Base-by-base conservation (phyloP, 176 grass and related monocot genomes). In the Thinopyrum elongatum region DNA sequence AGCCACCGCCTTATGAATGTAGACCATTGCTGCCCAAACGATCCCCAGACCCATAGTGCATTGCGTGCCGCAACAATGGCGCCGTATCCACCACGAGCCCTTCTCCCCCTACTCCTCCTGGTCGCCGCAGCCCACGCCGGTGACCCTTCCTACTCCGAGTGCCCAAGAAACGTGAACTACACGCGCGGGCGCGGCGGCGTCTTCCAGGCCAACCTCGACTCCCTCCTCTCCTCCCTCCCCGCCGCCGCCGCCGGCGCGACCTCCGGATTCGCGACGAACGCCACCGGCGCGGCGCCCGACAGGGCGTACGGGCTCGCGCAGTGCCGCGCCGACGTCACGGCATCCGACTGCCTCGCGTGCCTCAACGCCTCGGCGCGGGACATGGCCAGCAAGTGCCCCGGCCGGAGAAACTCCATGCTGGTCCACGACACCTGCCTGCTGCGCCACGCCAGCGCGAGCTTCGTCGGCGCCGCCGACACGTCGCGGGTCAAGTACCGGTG, bases 281-380 rank as follows among this genome's bases (percentile, higher is more conserved):
- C 28, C 46, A 65, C 86, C 19, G 84, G 89, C 41, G 39, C 11
- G 11, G 23, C 44, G 7, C 60, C 91, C 0, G 33, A 89, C 41
- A 14, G 41, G 83, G 91, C 74, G 6, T 87, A 83, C 49, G 93
- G 88, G 2, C 90, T 95, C 5, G 90, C 90, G 33, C 74, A 89
- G 68, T 92, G 93, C 83, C 88, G 85, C 29, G 86, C 42, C 29
- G 91, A 93, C 67, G 10, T 77, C 53, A 13, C 11, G 61, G 8
- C 14, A 23, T 4, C 15, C 10, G 21, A 13, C 17, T 93, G 93
- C 78, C 75, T 27, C 26, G 17, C 14, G 13, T 92, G 90, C 76
- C 66, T 89, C 22, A 8, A 59, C 66, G 6, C 0, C 25, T 10
- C 86, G 28, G 84, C 12, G 31, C 33, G 0, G 2, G 68, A 84